Conservation (phyloP, 768 basidiomycete species). For the Leccinum pellstonianum region DNA sequence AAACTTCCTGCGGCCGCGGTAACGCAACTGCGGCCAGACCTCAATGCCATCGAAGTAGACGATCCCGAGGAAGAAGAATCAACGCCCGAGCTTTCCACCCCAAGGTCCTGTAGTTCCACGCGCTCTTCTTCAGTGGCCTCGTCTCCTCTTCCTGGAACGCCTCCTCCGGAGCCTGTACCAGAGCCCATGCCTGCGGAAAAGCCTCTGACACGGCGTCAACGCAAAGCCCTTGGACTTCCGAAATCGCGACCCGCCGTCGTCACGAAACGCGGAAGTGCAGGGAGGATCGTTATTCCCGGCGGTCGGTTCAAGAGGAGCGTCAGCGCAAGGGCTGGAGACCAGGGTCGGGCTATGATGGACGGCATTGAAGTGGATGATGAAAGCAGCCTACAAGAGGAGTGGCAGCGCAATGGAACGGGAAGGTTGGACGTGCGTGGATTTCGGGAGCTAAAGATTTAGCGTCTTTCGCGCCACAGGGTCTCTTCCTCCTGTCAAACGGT, state of each 20-base stretch:
- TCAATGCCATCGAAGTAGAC: constrained; percentile 26
- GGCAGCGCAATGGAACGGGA: constrained; percentile 69
- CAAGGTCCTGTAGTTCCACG: constrained; percentile 30
- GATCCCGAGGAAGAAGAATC: constrained; percentile 32
- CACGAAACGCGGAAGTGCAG: constrained; percentile 38
- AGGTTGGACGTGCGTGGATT: constrained; percentile 76
- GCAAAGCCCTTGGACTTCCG: constrained; percentile 67
- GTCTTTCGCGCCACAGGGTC: not conserved
- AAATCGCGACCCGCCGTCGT: constrained; percentile 43
- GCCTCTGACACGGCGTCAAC: constrained; percentile 62
- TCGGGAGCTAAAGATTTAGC: constrained; percentile 69
- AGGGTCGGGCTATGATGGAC: constrained; percentile 17
- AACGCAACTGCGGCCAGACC: constrained; percentile 13
- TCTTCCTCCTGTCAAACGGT: not conserved
- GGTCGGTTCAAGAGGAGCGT: constrained; percentile 44
- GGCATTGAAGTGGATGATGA: constrained; percentile 34
- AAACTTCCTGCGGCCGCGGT: constrained; percentile 20
- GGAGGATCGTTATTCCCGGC: constrained; percentile 63
- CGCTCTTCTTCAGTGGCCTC: constrained; percentile 33
- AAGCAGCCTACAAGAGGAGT: constrained; percentile 41
- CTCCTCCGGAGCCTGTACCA: constrained; percentile 28
- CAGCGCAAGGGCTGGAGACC: constrained; percentile 6
- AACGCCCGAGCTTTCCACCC: constrained; percentile 46
- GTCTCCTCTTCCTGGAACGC: constrained; percentile 39
- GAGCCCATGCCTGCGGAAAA: constrained; percentile 24